Evolutionary conservation across 192 early-diverging fungal species (phyloP).

Genomic region (Podila clonocystis): DNA sequence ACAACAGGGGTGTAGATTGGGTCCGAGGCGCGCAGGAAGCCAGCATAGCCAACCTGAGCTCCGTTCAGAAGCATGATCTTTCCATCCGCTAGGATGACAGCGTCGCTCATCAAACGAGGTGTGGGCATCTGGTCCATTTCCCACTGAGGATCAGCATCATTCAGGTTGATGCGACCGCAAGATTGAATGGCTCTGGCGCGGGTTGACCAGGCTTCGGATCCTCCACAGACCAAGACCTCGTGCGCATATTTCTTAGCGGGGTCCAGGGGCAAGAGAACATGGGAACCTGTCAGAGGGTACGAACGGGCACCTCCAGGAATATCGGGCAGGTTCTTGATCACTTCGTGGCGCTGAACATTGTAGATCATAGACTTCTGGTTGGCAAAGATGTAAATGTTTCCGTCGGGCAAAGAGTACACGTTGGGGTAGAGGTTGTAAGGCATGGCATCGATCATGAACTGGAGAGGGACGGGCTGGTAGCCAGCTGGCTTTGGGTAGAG

Average conservation of each 20-base stretch:
- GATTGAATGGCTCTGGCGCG: conserved; percentile 43
- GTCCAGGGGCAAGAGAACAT: conserved; percentile 64
- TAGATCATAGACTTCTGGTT: conserved; percentile 45
- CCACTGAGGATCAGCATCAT: conserved; percentile 52
- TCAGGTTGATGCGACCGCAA: conserved; percentile 58
- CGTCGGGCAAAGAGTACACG: conserved; percentile 51
- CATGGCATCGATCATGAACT: conserved; percentile 56
- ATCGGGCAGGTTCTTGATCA: conserved; percentile 53
- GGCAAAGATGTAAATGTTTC: conserved; percentile 52
- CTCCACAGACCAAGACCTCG: conserved; percentile 70
- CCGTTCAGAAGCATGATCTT: conserved; percentile 66
- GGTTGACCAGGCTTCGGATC: conserved; percentile 47
- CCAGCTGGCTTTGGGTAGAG: conserved; percentile 42
- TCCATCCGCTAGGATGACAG: conserved; percentile 60
- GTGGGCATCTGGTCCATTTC: conserved; percentile 60
- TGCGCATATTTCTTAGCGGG: conserved; percentile 65
- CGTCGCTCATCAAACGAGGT: conserved; percentile 59
- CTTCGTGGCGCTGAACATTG: conserved; percentile 11
- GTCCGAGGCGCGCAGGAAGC: conserved; percentile 55
- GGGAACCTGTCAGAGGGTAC: conserved; percentile 66
- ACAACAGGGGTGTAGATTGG: conserved; percentile 62
- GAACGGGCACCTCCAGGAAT: conserved; percentile 55
- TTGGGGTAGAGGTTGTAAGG: conserved; percentile 57
- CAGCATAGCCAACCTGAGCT: conserved; percentile 60
- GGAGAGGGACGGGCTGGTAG: conserved; percentile 43